Evolutionary conservation across 345 rosid species (phyloP), one percentile per base, ranked within the genome.

Genomic region (Erucastrum elatum): DNA sequence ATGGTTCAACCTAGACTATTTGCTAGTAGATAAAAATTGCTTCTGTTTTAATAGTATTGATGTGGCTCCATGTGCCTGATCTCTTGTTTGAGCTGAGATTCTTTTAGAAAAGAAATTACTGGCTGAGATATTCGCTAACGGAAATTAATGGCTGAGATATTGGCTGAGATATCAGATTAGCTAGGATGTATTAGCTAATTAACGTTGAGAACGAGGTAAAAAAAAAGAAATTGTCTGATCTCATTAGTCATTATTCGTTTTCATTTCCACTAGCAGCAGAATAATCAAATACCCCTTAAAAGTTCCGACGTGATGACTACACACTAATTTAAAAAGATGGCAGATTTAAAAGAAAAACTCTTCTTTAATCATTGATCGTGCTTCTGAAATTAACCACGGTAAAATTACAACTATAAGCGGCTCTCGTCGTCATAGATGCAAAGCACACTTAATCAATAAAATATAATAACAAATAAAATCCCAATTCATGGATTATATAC

Each of bases 381-480:
- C 66, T 30, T 74, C 78, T 79, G 78, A 79, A 75, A 74, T 44
- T 27, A 62, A 49, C 78, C 64, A 37, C 79, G 68, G 59, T 44
- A 41, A 21, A 56, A 46, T 67, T 79, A 77, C 75, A 68, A 74
- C 60, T 29, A 53, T 29, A 34, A 66, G 82, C 78, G 59, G 82
- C 78, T 79, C 64, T 21, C 21, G 21, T 74, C 79, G 78, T 74
- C 78, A 80, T 51, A 68, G 60, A 80, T 74, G 61, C 78, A 55
- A 74, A 29, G 11, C 39, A 58, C 29, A 72, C 64, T 61, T 31
- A 26, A n/a, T 34, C 7, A 34, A 1, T 61, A 44, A 64, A 11
- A 8, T 25, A 31, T 16, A 27, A 35, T 1, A 15, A 44, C 71
- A 39, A 16, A 62, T 46, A 61, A n/a, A 63, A 21, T n/a, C 75